Evolutionary conservation across 2,329 filamentous ascomycete genomes (phyloP), one percentile per base, ranked within the genome.

Genomic region (Chaetomiaceae sp.): DNA sequence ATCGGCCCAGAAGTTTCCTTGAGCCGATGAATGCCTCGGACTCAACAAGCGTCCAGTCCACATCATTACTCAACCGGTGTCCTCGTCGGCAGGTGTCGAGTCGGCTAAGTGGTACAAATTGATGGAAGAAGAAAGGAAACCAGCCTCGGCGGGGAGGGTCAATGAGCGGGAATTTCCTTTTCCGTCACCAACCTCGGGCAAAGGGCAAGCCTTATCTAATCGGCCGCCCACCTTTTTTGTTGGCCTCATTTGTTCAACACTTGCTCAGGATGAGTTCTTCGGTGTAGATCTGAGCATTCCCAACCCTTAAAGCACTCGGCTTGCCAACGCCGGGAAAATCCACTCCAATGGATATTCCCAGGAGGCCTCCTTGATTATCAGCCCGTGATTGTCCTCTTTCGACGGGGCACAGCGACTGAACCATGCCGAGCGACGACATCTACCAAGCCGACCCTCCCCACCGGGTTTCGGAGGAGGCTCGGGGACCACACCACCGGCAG

Each of bases 241-340:
- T 36, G 20, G 27, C 27, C 14, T 31, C 23, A n/a, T n/a, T n/a
- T n/a, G n/a, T n/a, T n/a, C n/a, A 56, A 50, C 51, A 53, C 54
- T n/a, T n/a, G n/a, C n/a, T n/a, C 62, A 59, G 62, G 62, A 64
- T 64, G 60, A 64, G 59, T 64, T 63, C 56, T 65, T 64, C 63
- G 60, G 62, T 62, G 63, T 65, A 65, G 63, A 59, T 64, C 61
- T 65, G 63, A 64, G 61, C 60, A 64, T 64, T 55, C 59, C 58
- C 53, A 60, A 45, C 47, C 17, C 49, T 54, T 39, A 40, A 20
- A 40, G 51, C 47, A 56, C 34, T 45, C 57, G 53, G 57, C 43
- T 34, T 40, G 34, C 33, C 40, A 27, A 48, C 42, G 48, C 44
- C 46, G 42, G 53, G 29, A 53, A 46, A 47, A 33, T 6, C 39